phyloP scores from a whole-genome alignment of 2,329 filamentous ascomycete species.

The Xylaria multiplex region DNA sequence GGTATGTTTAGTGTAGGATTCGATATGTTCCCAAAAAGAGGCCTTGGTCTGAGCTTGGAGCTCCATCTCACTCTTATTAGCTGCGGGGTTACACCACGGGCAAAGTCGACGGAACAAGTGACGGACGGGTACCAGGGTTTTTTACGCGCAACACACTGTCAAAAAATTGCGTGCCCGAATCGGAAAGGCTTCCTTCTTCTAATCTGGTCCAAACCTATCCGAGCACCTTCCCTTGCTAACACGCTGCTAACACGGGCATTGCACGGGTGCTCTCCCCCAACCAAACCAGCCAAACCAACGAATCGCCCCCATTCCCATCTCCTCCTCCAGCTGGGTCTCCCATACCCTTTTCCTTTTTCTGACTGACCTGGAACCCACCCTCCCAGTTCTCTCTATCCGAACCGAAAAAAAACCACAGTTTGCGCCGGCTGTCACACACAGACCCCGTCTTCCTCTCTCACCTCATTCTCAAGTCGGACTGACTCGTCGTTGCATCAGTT shows the following conservation, averaged over 20 bases:
- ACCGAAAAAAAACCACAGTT: conserved; percentile 36
- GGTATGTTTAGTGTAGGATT: not conserved
- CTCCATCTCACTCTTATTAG: conserved; percentile 16
- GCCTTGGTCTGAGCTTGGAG: conserved; percentile 23
- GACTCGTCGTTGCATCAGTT: conserved; percentile 30
- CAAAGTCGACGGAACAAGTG: too few species aligned
- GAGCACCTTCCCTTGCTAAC: conserved; percentile 13
- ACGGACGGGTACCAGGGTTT: not conserved
- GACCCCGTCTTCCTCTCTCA: conserved; percentile 34
- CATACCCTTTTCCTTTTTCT: conserved; percentile 41
- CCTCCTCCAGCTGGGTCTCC: conserved; percentile 33
- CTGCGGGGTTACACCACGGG: conserved; percentile 11
- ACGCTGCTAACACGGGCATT: too few species aligned
- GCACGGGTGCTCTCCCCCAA: conserved; percentile 22
- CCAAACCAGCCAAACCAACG: conserved; percentile 5
- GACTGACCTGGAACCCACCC: conserved; percentile 34
- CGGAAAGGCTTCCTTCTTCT: not conserved
- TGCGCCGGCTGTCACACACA: conserved; percentile 43
- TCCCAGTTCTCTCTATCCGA: conserved; percentile 6
- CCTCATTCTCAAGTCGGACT: conserved; percentile 29
- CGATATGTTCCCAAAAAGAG: conserved; percentile 8
- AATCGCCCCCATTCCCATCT: conserved; percentile 22
- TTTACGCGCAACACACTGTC: not conserved
- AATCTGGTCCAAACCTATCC: conserved; percentile 28
- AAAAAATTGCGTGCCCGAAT: conserved; percentile 29